Evolutionary conservation across 805 yeast species (phyloP), one percentile per base, ranked within the genome.

Genomic region (Sugiyamaella lignohabitans): DNA sequence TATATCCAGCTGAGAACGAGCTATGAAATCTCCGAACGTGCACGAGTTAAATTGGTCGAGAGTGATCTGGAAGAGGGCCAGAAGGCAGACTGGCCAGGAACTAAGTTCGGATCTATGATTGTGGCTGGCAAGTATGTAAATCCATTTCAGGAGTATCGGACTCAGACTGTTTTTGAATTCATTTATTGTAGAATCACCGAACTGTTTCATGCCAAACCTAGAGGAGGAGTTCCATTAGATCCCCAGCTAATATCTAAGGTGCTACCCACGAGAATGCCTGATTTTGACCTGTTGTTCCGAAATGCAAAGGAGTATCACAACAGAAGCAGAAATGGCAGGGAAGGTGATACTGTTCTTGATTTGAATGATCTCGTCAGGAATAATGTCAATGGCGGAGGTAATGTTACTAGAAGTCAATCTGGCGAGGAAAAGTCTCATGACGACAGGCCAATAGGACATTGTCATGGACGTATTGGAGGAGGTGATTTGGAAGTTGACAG

Each of bases 161-260:
- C 87, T 4, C 97, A 89, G 64, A 87, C 96, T 0, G 71, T 87
- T 5, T 84, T 84, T 60, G 97, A 91, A 65, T 91, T 89, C 64
- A 68, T 86, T 23, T 70, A 76, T 38, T 83, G 89, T 55, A 70
- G 96, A 18, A 50, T 88, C 2, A 62, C 79, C 47, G 96, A 88
- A 61, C 60, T 87, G 3, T 73, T 84, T 55, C 85, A 84, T 54
- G 63, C 72, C 14, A 69, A 68, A 27, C 72, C 79, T 10, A 65
- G 86, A 49, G 82, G 87, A 37, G 75, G 79, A 1, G 68, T 80
- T 4, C 87, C 87, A 0, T 54, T 59, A 2, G 72, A 71, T 30
- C 60, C 60, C 8, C 61, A 63, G 2, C 73, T 73, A 38, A 71
- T 86, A 41, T 71, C 78, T 40, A 71, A 74, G 30, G 57, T 75